Evolutionary conservation across 1,284 basidiomycete species (phyloP), one percentile per base, ranked within the genome.

Genomic region (Rhodotorula sp.): DNA sequence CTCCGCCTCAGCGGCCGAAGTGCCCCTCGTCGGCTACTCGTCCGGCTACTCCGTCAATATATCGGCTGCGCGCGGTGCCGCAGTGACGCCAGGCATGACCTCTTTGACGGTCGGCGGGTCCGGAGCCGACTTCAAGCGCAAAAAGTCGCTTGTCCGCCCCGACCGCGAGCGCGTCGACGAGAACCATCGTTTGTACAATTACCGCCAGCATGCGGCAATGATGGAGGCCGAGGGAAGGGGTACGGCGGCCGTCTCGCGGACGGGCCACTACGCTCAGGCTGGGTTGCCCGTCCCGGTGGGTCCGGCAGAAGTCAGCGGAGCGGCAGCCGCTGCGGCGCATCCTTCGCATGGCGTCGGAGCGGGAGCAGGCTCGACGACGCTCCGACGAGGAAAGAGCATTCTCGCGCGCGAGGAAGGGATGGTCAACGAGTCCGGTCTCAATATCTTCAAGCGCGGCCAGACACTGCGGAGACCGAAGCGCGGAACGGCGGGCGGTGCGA

Each of bases 121-220:
- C 20, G 65, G 59, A 7, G 55, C 65, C 53, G 66, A 71, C 51
- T 72, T 73, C 60, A 62, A 62, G 61, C 66, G 74, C 32, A 98
- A 97, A 85, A 95, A 94, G 86, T 92, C 90, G 78, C 86, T 99
- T 58, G 92, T 98, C 64, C 85, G 87, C 66, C 95, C 96, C 13
- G 95, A 99, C 81, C 85, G 95, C 72, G 95, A 97, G 84, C 91
- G 95, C 84, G 92, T 98, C 78, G 94, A 97, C 79, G 94, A 94
- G 15, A 88, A 88, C 59, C 94, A 98, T 83, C 86, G 94, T 54
- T 89, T 95, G 76, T 99, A 90, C 88, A 90, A 98, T 82, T 99
- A 99, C 82, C 88, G 93, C 63, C 89, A 86, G 74, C 93, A 91
- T 81, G 91, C 92, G 22, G 89, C 90, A 29, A 88, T 91, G 78